Evolutionary conservation across 345 rosid species (phyloP), one percentile per base, ranked within the genome.

Genomic region (Gossypium herbaceum): DNA sequence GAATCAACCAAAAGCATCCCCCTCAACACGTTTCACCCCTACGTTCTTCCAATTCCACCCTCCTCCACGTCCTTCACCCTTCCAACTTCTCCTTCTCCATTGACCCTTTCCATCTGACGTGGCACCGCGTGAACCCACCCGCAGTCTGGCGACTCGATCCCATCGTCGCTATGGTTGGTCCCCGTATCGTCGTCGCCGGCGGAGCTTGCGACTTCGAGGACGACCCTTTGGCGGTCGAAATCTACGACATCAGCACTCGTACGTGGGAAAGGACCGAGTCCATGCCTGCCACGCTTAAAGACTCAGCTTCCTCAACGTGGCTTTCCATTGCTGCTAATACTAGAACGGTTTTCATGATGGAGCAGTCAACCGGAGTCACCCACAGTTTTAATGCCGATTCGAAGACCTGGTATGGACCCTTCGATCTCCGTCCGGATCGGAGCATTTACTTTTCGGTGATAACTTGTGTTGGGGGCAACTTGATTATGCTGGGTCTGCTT

Each of bases 171-270:
- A 24, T 84, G 11, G 89, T 89, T 0, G 94, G 88, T 13, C 69
- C 74, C 41, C 72, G 50, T 1, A 9, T 89, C 22, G 45, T 92
- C 15, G 52, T 90, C 1, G 97, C 94, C 5, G 93, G 97, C 10
- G 97, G 97, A 0, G 83, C 80, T 0, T 83, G 85, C 69, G 83
- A 87, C 17, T 91, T 90, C 88, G 92, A 87, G 67, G 97, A 91
- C 12, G 90, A 89, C 68, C 88, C 85, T 4, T 78, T 94, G 29
- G 87, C 93, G 6, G 93, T 91, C 1, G 98, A 92, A 73, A 47
- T 87, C 65, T 83, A 80, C 20, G 84, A 89, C 80, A 20, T 86
- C 13, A 77, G 68, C 63, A 54, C 81, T 17, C 76, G 81, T 16
- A 20, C 17, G 25, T 94, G 98, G 98, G 85, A 79, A 59, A 51